These are phyloP conservation scores for Fraxinus dipetala DNA, from an alignment of 305 asterid genomes.

Conservation along the genomic window DNA sequence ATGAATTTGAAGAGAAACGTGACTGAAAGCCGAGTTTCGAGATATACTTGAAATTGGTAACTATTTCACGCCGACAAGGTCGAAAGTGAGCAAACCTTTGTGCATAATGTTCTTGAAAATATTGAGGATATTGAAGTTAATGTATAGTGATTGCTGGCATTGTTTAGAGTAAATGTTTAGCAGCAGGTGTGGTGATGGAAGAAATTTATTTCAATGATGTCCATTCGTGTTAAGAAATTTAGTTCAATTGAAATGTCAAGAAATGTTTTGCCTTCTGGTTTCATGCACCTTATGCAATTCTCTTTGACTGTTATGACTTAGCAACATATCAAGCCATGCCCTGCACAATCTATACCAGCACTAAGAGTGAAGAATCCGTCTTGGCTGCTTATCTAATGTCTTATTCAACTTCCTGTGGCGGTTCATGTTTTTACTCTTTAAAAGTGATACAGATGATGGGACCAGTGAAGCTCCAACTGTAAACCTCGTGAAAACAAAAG, in stretches of 20 bases:
- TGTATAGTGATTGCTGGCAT: too few species aligned
- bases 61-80: constrained; percentile 37
- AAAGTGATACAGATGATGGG: constrained; percentile 48
- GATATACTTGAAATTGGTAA: constrained; percentile 54
- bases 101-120: constrained; percentile 44
- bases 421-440: constrained; percentile 12
- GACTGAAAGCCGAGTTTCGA: constrained; percentile 80
- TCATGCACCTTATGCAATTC: constrained; percentile 21
- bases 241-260: not conserved
- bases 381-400: constrained; percentile 33
- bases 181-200: not conserved
- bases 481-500: constrained; percentile 59
- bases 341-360: constrained; percentile 74
- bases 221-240: not conserved
- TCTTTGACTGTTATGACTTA: constrained; percentile 15
- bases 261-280: constrained; percentile 12
- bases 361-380: constrained; percentile 78
- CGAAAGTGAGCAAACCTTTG: constrained; percentile 48
- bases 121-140: constrained; percentile 39
- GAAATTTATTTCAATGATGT: not conserved
- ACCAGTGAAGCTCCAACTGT: constrained; percentile 57
- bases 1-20: constrained; percentile 73
- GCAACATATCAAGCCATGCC: constrained; percentile 89
- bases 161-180: not conserved
- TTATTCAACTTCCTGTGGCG: constrained; percentile 23